A percentile compares a stretch with the other conserved stretches of the same genome.
Conservation (phyloP, 495 filamentous ascomycete species). For the Penicillium ucsense region DNA sequence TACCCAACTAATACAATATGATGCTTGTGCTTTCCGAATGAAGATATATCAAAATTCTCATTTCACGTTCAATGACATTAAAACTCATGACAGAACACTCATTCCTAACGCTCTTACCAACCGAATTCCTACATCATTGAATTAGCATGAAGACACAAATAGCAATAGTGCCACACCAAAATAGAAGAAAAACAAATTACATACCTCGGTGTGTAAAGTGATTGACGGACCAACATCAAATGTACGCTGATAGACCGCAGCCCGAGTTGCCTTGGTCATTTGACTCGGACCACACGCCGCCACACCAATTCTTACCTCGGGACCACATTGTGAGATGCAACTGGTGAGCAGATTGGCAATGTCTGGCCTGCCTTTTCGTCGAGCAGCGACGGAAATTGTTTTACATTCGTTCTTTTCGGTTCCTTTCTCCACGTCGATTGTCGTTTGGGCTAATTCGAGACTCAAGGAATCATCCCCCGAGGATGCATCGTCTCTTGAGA, state of each 20-base stretch:
- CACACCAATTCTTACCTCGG: slow-evolving; percentile 2
- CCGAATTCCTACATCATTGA: not conserved
- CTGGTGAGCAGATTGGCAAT: not conserved
- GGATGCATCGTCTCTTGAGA: not conserved
- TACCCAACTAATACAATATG: too few species aligned
- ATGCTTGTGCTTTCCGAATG: too few species aligned
- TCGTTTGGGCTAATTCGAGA: not conserved
- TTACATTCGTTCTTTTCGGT: not conserved
- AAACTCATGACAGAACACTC: too few species aligned
- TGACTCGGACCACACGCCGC: slow-evolving; percentile 9
- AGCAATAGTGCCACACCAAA: not conserved
- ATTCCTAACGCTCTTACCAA: not conserved
- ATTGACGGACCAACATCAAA: slow-evolving; percentile 9
- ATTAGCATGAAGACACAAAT: not conserved
- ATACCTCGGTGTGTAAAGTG: slow-evolving; percentile 9
- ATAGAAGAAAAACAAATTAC: not conserved
- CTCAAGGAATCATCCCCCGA: not conserved
- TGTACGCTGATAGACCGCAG: not conserved
- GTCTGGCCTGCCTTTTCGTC: slow-evolving; percentile 5
- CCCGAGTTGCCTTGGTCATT: slow-evolving; percentile 1
- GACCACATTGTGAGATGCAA: not conserved
- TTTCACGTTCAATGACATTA: too few species aligned
- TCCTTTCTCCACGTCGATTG: slow-evolving; percentile 2
- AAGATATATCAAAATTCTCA: too few species aligned
- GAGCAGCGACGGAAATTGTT: not conserved